A percentile compares a stretch with the other conserved stretches of the same genome.
phyloP scores from a whole-genome alignment of 352 stramenopile species.

The Globisporangium apiculatum region DNA sequence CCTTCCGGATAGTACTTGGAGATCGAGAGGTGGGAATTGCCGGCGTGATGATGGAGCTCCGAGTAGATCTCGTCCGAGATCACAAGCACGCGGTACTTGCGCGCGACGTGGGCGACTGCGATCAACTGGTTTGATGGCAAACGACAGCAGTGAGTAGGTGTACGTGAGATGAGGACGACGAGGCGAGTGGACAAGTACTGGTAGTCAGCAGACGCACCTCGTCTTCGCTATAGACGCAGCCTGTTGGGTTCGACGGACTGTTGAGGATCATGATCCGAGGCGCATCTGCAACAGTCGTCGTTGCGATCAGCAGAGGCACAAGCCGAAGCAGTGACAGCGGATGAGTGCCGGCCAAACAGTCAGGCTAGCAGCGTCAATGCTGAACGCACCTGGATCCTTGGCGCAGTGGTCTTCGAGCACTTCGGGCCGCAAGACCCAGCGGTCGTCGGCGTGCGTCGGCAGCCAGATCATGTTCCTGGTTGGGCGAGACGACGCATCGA shows the following conservation, averaged over 20 bases:
- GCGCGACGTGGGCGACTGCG: conserved; percentile 59
- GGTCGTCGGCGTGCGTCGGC: conserved; percentile 65
- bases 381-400: conserved; percentile 59
- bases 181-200: too few species aligned
- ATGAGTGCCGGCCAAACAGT: not conserved
- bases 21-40: conserved; percentile 62
- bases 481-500: not conserved
- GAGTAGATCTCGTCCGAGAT: conserved; percentile 89
- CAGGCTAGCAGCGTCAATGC: not conserved
- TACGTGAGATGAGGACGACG: not conserved
- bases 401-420: conserved; percentile 75
- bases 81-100: conserved; percentile 85
- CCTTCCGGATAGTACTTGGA: conserved; percentile 84
- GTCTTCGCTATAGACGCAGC: conserved; percentile 70
- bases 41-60: conserved; percentile 70
- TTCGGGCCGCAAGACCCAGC: conserved; percentile 74
- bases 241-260: conserved; percentile 80
- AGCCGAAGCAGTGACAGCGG: not conserved
- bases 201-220: conserved; percentile 29
- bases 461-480: conserved; percentile 87
- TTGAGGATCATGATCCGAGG: conserved; percentile 85
- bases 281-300: conserved; percentile 30
- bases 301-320: not conserved
- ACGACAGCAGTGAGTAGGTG: not conserved
- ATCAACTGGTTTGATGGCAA: conserved; percentile 14